phyloP scores from a whole-genome alignment of 345 rosid species.

The sweet orange (Citrus sinensis) region DVS_A1.0 CM039161.1:1564501-1565000 shows the following conservation, averaged over 20 bases:
- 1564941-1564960: neutral
- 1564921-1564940: neutral
- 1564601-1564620: no score
- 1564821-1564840: neutral
- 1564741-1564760: neutral
- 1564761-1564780: neutral
- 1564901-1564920: neutral
- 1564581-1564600: no score
- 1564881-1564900: neutral
- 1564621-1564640: no score
- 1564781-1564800: neutral
- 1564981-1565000: slow-evolving; percentile 67
- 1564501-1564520: neutral
- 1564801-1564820: neutral
- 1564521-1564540: neutral
- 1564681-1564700: neutral
- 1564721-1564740: neutral
- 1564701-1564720: neutral
- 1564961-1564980: neutral
- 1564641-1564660: no score
- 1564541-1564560: neutral
- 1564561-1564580: neutral
- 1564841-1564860: neutral
- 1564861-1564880: no score
- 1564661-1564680: neutral